Conservation (phyloP, 139 green algal species). For the Coelastrella sp. region DNA sequence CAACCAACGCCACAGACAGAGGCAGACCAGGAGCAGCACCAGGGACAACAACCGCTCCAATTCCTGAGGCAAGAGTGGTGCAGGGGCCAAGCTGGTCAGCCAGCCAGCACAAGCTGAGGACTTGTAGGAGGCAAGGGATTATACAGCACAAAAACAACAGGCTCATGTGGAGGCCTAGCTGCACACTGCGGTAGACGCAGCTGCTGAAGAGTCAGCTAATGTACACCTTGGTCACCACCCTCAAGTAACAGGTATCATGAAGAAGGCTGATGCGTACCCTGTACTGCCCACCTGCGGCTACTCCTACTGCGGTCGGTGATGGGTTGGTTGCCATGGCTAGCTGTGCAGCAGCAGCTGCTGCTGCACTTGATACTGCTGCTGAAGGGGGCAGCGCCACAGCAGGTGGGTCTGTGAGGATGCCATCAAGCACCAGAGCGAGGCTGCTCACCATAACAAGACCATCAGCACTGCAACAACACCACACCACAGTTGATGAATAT, state of each 20-base stretch:
- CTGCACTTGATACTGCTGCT: not conserved
- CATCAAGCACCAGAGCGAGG: slow-evolving; percentile 27
- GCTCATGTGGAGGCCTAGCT: too few relatives aligned
- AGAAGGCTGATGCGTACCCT: not conserved
- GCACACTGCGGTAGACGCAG: too few relatives aligned
- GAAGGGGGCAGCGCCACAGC: not conserved
- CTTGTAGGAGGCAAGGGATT: too few relatives aligned
- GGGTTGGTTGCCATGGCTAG: not conserved
- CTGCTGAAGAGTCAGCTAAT: too few relatives aligned
- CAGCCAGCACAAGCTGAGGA: too few relatives aligned
- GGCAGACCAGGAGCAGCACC: not conserved
- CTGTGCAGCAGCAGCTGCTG: slow-evolving; percentile 18
- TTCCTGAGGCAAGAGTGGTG: not conserved
- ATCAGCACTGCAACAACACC: slow-evolving; percentile 20
- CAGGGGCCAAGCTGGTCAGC: not conserved
- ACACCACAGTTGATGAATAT: not conserved
- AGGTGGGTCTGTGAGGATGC: slow-evolving; percentile 7
- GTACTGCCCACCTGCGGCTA: not conserved
- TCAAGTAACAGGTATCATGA: not conserved
- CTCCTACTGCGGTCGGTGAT: not conserved
- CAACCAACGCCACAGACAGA: slow-evolving; percentile 17
- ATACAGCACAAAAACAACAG: too few relatives aligned
- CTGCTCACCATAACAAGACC: slow-evolving; percentile 40
- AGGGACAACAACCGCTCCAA: not conserved
- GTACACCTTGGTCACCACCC: too few relatives aligned